Conservation (phyloP, 169 alveolate species). For the Cryptosporidium viatorum region DNA sequence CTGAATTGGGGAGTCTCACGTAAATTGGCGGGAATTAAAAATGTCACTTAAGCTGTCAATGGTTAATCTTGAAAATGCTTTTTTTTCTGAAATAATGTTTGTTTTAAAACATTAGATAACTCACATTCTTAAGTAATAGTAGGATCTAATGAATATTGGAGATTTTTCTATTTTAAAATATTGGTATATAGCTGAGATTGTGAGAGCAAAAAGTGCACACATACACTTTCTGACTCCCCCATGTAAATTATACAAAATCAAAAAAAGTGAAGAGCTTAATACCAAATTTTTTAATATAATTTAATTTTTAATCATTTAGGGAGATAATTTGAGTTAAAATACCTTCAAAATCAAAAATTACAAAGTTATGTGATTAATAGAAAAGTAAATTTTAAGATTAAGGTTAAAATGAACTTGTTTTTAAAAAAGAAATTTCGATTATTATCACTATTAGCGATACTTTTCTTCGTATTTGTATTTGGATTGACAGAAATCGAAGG, state of each 20-base stretch:
- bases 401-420: slow-evolving; percentile 11
- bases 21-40: neutral
- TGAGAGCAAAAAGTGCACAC: slow-evolving; percentile 42
- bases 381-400: neutral
- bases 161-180: neutral
- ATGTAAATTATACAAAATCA: neutral
- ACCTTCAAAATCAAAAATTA: neutral
- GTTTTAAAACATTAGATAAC: neutral
- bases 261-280: neutral
- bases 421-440: neutral
- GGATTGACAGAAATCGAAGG: neutral
- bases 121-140: too few species aligned
- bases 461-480: neutral
- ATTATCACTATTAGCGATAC: neutral
- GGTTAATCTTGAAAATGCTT: too few species aligned
- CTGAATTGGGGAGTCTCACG: neutral
- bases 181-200: neutral
- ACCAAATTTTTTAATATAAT: neutral
- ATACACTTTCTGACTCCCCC: slow-evolving; percentile 41
- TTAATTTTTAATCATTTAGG: neutral
- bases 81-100: too few species aligned
- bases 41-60: neutral
- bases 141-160: neutral
- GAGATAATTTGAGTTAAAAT: neutral
- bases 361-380: neutral